A percentile compares a stretch with the other conserved stretches of the same genome.
These are phyloP conservation scores for Falciphora oryzae DNA, from an alignment of 2,329 filamentous ascomycete genomes.

Conservation along the genomic window DNA sequence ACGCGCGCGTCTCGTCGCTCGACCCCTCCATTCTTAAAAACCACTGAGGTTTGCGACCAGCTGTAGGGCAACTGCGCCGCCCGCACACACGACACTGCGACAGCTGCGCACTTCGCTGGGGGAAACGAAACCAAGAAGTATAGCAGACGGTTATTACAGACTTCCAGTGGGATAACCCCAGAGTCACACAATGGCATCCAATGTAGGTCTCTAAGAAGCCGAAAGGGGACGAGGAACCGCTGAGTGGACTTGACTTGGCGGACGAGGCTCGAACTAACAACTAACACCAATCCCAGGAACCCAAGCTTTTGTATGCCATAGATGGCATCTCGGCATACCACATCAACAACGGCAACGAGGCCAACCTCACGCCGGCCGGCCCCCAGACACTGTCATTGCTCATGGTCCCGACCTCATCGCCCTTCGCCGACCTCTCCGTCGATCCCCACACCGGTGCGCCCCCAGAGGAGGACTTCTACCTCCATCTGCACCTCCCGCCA, in stretches of 20 bases:
- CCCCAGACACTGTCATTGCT: conserved; percentile 87
- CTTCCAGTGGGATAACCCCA: neutral
- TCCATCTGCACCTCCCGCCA: conserved; percentile 89
- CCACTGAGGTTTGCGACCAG: neutral
- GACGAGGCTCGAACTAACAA: conserved; percentile 2
- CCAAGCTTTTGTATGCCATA: conserved; percentile 64
- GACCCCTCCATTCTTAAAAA: neutral
- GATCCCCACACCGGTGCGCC: conserved; percentile 46
- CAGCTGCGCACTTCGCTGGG: neutral
- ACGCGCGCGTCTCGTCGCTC: conserved; percentile 1
- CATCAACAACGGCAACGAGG: conserved; percentile 80
- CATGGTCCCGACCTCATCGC: conserved; percentile 89
- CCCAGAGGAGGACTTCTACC: conserved; percentile 87
- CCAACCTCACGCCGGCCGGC: conserved; percentile 74
- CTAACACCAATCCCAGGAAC: conserved; percentile 38
- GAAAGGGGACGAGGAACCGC: neutral
- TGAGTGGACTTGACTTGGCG: neutral
- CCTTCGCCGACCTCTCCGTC: conserved; percentile 51
- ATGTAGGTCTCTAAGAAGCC: conserved; percentile 3
- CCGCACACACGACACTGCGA: neutral
- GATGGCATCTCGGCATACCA: conserved; percentile 88
- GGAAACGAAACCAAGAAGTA: neutral
- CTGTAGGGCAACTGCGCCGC: neutral
- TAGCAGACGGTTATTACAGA: neutral
- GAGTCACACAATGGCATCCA: neutral